A percentile compares a stretch with the other conserved stretches of the same genome.
Conservation (phyloP, 805 yeast species). For the Starmera caribaea region DNA sequence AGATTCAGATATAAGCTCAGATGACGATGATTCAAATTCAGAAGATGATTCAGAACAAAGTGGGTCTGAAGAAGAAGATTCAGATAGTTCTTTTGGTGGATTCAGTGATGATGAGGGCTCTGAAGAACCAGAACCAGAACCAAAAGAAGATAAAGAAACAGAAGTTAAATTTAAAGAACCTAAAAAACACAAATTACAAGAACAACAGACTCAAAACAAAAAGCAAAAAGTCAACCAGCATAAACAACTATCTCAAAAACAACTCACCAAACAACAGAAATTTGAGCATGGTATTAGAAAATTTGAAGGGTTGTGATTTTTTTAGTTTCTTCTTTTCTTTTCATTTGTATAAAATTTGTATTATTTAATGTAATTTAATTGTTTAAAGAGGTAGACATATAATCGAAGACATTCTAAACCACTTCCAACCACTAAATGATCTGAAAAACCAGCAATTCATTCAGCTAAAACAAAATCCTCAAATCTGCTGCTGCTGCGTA, state of each 20-base stretch:
- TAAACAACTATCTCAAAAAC: conserved; percentile 28
- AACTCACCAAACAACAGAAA: conserved; percentile 35
- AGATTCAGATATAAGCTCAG: conserved; percentile 8
- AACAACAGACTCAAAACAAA: conserved; percentile 4
- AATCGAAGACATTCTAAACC: neutral
- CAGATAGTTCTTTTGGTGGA: conserved; percentile 16
- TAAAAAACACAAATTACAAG: conserved; percentile 5
- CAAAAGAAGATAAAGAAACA: conserved; percentile 11
- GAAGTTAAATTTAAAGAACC: conserved; percentile 3
- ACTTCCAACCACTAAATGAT: no score
- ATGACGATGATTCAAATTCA: conserved; percentile 9
- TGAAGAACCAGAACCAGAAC: conserved; percentile 13
- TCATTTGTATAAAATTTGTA: neutral
- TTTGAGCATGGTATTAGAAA: conserved; percentile 56
- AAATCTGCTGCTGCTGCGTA: no score
- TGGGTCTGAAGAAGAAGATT: conserved; percentile 9
- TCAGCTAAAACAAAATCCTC: no score
- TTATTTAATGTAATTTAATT: neutral
- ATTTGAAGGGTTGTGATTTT: conserved; percentile 45
- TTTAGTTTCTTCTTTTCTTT: neutral
- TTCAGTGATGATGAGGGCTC: neutral
- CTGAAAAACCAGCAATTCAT: no score
- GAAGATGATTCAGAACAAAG: conserved; percentile 9
- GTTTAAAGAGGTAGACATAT: neutral
- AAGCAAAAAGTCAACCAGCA: conserved; percentile 15